phyloP scores from a whole-genome alignment of 495 filamentous ascomycete genomes.

The Xylaria bambusicola region DNA sequence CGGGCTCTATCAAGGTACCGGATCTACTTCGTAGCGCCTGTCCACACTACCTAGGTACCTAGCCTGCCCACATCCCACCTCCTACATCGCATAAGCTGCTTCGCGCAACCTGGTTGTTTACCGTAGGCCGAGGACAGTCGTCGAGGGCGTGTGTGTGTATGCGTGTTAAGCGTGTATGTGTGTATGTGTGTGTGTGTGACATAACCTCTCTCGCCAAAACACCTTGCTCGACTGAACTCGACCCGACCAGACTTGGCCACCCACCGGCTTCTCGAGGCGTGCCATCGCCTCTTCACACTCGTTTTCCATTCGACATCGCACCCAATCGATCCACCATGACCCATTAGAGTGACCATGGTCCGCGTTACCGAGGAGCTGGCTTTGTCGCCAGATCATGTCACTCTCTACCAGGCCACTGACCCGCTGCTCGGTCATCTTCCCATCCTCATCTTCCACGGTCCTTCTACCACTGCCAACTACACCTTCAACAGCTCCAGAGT shows the following conservation, averaged over 20 bases:
- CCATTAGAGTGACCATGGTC: constrained; percentile 61
- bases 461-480: constrained; percentile 78
- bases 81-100: constrained; percentile 9
- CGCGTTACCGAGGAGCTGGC: constrained; percentile 64
- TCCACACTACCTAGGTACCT: too few relatives aligned
- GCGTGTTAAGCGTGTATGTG: too few relatives aligned
- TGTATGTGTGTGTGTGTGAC: too few relatives aligned
- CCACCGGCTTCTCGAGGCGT: constrained; percentile 11
- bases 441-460: constrained; percentile 81
- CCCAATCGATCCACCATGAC: constrained; percentile 34
- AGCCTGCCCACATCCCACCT: too few relatives aligned
- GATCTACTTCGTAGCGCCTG: too few relatives aligned
- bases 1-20: neutral
- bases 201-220: neutral
- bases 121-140: neutral
- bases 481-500: constrained; percentile 87
- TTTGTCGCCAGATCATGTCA: constrained; percentile 73
- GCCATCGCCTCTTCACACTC: constrained; percentile 11
- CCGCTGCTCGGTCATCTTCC: constrained; percentile 70
- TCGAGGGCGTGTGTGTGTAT: constrained; percentile 11
- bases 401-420: constrained; percentile 80
- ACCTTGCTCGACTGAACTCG: neutral
- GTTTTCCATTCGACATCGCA: constrained; percentile 27
- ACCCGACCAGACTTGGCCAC: constrained; percentile 1
- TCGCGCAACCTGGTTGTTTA: constrained; percentile 14